These are phyloP conservation scores for Marchantia polymorpha DNA, from an alignment of 225 moss, liverwort and hornwort genomes.

Conservation along the genomic window DNA sequence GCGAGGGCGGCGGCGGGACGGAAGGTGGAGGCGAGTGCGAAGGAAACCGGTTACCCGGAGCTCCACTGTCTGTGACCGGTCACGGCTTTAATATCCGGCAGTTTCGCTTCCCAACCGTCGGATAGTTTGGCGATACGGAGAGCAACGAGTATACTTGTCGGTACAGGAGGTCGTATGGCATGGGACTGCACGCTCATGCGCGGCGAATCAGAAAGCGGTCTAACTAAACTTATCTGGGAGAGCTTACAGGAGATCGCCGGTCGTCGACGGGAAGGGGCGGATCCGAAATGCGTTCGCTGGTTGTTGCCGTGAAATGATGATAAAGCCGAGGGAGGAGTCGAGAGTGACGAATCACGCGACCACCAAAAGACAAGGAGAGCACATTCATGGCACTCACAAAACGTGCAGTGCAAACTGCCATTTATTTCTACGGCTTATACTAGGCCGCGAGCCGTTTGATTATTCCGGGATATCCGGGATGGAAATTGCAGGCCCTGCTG, in stretches of 20 bases:
- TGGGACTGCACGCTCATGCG: neutral
- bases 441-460: slow-evolving; percentile 2
- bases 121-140: neutral
- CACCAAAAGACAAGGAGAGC: neutral
- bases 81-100: neutral
- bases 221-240: too few species aligned
- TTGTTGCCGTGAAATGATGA: neutral
- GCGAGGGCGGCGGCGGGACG: slow-evolving; percentile 8
- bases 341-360: neutral
- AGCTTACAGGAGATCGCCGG: neutral
- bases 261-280: neutral
- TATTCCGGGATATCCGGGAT: slow-evolving; percentile 1
- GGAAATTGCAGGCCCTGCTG: slow-evolving; percentile 6
- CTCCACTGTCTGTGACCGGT: neutral
- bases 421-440: neutral
- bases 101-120: neutral
- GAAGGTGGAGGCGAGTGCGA: neutral
- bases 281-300: neutral
- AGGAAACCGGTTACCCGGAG: neutral
- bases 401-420: slow-evolving; percentile 5
- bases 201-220: neutral
- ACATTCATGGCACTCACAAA: neutral
- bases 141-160: neutral
- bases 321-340: neutral
- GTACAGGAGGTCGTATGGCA: neutral